These are phyloP conservation scores for Rutstroemia sp. DNA, from an alignment of 2,329 filamentous ascomycete genomes.

Conservation along the genomic window DNA sequence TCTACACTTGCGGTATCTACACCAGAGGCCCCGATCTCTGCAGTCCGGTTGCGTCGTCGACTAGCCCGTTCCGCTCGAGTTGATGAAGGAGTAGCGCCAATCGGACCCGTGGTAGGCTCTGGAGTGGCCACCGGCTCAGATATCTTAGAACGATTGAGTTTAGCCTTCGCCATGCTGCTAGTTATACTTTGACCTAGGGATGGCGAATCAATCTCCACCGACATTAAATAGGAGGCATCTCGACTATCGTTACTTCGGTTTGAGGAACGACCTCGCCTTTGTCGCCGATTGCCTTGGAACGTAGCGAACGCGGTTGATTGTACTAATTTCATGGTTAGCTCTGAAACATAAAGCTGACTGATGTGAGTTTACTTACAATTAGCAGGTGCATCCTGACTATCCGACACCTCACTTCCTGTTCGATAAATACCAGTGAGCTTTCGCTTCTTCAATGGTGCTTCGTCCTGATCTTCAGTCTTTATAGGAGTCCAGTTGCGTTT, in stretches of 20 bases:
- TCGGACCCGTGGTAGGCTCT: neutral
- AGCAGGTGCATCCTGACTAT: conserved; percentile 17
- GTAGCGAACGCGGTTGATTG: neutral
- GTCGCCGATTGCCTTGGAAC: neutral
- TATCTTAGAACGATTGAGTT: no score
- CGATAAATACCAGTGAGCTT: conserved; percentile 14
- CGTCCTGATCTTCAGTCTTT: neutral
- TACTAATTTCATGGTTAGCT: neutral
- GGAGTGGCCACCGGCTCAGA: neutral
- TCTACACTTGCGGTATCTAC: neutral
- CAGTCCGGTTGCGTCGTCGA: neutral
- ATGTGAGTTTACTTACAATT: conserved; percentile 4
- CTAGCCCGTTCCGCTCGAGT: neutral
- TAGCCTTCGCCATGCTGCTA: no score
- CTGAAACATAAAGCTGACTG: neutral
- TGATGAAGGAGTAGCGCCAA: neutral
- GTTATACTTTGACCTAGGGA: neutral
- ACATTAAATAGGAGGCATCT: neutral
- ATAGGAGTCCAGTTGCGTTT: neutral
- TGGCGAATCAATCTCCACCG: neutral
- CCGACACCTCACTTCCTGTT: conserved; percentile 15
- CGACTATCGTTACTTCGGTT: conserved; percentile 7
- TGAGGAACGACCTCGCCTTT: conserved; percentile 11
- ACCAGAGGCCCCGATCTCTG: neutral
- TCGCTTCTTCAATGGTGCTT: conserved; percentile 14